A percentile compares a stretch with the other conserved stretches of the same genome.
phyloP scores from a whole-genome alignment of 805 yeast species.

The Candida michaelii region DNA sequence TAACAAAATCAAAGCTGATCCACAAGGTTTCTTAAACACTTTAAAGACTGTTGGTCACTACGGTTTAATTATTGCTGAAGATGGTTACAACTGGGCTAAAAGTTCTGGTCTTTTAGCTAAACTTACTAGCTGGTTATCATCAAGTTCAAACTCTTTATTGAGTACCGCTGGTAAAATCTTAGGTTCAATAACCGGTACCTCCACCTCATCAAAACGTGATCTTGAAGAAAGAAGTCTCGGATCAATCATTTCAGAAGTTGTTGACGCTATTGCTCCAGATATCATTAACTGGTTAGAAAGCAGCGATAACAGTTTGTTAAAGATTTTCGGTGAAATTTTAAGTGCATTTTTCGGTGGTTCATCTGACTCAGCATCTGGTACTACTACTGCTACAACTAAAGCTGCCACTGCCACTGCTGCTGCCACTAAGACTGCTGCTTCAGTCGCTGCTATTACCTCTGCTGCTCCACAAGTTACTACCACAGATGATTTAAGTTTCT shows the following conservation, averaged over 20 bases:
- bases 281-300: slow-evolving; percentile 30
- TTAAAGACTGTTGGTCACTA: slow-evolving; percentile 32
- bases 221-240: slow-evolving; percentile 9
- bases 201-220: slow-evolving; percentile 16
- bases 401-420: slow-evolving; percentile 16
- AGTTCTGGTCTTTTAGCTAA: slow-evolving; percentile 31
- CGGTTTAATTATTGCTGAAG: slow-evolving; percentile 35
- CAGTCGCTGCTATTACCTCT: too few species aligned
- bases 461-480: slow-evolving; percentile 12
- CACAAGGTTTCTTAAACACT: slow-evolving; percentile 31
- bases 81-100: slow-evolving; percentile 39
- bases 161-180: slow-evolving; percentile 22
- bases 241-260: slow-evolving; percentile 23
- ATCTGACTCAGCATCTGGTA: slow-evolving; percentile 14
- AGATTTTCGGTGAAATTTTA: slow-evolving; percentile 22
- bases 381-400: slow-evolving; percentile 21
- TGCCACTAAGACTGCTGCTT: slow-evolving; percentile 8
- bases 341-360: slow-evolving; percentile 20
- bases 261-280: slow-evolving; percentile 27
- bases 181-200: slow-evolving; percentile 25
- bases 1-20: slow-evolving; percentile 38
- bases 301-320: slow-evolving; percentile 17
- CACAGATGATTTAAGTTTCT: slow-evolving; percentile 15
- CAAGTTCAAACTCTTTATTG: slow-evolving; percentile 18
- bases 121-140: slow-evolving; percentile 29